phyloP scores from a whole-genome alignment of 805 yeast genomes.

The Yarrowia divulgata region DNA sequence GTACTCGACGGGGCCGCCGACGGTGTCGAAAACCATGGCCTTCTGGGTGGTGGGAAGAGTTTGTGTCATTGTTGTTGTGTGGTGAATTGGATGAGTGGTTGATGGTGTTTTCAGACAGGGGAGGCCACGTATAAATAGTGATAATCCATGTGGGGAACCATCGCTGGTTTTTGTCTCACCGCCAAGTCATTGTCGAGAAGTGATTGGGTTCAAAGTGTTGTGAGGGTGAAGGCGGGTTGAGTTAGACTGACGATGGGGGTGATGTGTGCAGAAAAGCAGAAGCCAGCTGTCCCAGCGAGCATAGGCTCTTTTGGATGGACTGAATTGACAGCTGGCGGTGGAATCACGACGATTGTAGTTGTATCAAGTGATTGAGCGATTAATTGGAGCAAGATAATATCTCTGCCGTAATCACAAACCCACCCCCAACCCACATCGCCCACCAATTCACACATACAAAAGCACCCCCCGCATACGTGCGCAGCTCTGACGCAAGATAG shows the following conservation, averaged over 20 bases:
- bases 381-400: too few species aligned
- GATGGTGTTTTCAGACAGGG: neutral
- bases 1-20: conserved; percentile 68
- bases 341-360: too few species aligned
- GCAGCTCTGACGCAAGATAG: conserved; percentile 8
- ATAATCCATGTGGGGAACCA: neutral
- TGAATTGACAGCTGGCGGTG: too few species aligned
- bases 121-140: neutral
- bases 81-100: neutral
- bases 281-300: too few species aligned
- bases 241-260: neutral
- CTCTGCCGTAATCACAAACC: too few species aligned
- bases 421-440: too few species aligned
- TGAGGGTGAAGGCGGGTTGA: neutral
- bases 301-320: too few species aligned
- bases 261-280: neutral
- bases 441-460: neutral
- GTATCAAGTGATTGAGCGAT: too few species aligned
- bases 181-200: neutral
- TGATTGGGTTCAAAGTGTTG: conserved; percentile 11
- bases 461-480: neutral
- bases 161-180: neutral
- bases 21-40: conserved; percentile 71
- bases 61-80: conserved; percentile 3
- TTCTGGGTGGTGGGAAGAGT: conserved; percentile 70